Evolutionary conservation across 176 grass and related monocot genomes (phyloP), one percentile per base, ranked within the genome.

Genomic region (Oryza rufipogon): DNA sequence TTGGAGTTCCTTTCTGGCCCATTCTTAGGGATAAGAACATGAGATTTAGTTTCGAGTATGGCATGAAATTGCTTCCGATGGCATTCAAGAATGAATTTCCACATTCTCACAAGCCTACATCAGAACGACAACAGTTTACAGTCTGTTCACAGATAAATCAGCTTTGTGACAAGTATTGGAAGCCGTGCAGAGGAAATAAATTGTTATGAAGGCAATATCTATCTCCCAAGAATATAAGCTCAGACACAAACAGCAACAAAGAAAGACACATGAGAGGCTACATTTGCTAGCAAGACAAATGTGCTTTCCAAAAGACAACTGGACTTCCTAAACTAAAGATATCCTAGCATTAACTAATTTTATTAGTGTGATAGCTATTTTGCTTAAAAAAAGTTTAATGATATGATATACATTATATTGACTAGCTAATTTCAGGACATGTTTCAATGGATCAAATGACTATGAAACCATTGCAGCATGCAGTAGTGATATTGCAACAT

Each of bases 81-180:
- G 75, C 92, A 92, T 22, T 91, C 86, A 73, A 97, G 80, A 56
- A 97, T 88, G 12, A 83, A 83, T 71, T 87, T 97, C 95, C 95
- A 97, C 90, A 97, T 95, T 82, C 68, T 93, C 19, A 86, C 80
- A 85, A 91, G 82, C 82, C 95, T 97, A 88, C 83, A 89, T 17
- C 25, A 81, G 47, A 83, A 65, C 23, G 49, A 79, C 9, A 82
- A 58, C 20, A 76, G 71, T 51, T 89, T 80, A 85, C 38, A 30
- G 51, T 14, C 46, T 47, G 46, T 39, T 51, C 38, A 1, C 42
- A 68, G 28, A 65, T 32, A 20, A 49, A 76, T 54, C 2, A 64
- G 13, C 70, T 79, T 67, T 66, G 30, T 9, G 51, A 41, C 51
- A 47, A 75, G 7, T 3, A 81, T 5, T 69, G 32, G 22, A 54